phyloP scores from a whole-genome alignment of 495 filamentous ascomycete species.

The Neurospora sp. region DNA sequence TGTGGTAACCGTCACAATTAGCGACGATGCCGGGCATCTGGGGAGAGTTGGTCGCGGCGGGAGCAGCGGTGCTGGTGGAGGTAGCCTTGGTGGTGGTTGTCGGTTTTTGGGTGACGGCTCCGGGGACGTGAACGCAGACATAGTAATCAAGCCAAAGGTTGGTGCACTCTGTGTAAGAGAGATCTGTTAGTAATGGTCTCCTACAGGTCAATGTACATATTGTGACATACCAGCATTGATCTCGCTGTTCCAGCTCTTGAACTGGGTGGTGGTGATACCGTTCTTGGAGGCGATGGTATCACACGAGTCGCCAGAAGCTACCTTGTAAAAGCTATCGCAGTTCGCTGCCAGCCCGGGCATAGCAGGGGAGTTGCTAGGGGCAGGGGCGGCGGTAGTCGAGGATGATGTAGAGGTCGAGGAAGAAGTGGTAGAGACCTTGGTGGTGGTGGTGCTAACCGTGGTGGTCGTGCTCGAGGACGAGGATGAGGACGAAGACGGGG shows the following conservation, averaged over 20 bases:
- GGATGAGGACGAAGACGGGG: neutral
- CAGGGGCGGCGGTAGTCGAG: neutral
- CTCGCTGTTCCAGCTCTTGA: constrained; percentile 27
- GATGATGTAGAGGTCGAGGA: neutral
- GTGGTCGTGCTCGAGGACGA: constrained; percentile 9
- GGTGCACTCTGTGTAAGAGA: constrained; percentile 2
- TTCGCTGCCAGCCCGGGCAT: constrained; percentile 25
- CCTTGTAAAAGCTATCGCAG: constrained; percentile 34
- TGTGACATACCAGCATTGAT: constrained; percentile 23
- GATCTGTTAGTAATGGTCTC: neutral
- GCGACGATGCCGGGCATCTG: constrained; percentile 22
- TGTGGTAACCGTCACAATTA: constrained; percentile 34
- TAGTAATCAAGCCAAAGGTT: constrained; percentile 8
- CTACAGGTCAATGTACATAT: constrained; percentile 8
- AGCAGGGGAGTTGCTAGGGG: constrained; percentile 11
- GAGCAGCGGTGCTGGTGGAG: neutral
- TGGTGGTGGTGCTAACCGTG: neutral
- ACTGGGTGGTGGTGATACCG: constrained; percentile 18
- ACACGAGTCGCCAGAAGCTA: constrained; percentile 34
- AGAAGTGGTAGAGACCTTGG: neutral
- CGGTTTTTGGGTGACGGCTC: neutral
- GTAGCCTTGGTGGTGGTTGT: neutral
- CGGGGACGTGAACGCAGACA: constrained; percentile 7
- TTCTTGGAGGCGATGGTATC: constrained; percentile 19
- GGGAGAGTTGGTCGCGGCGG: constrained; percentile 30